These are phyloP conservation scores for Heterobasidion occidentale DNA, from an alignment of 1,284 basidiomycete species.

Conservation along the genomic window DNA sequence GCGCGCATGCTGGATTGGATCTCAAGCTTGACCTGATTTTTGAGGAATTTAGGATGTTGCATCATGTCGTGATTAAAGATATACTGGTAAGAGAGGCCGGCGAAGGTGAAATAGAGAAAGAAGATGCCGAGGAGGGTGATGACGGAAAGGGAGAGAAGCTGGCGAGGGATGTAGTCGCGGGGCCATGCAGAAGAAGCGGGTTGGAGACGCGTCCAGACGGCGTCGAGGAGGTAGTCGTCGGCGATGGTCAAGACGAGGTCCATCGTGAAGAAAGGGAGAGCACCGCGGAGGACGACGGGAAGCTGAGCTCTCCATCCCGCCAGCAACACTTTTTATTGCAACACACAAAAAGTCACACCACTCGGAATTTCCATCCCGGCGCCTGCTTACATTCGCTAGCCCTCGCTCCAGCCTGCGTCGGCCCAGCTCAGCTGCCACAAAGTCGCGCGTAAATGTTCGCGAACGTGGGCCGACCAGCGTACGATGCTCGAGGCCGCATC, in stretches of 20 bases:
- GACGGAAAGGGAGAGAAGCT: slow-evolving; percentile 66
- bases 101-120: slow-evolving; percentile 82
- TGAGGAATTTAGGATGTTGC: slow-evolving; percentile 89
- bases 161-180: slow-evolving; percentile 73
- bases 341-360: slow-evolving; percentile 3
- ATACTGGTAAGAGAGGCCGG: slow-evolving; percentile 74
- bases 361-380: not conserved
- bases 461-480: too few relatives aligned
- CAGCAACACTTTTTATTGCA: not conserved
- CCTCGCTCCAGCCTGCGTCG: not conserved
- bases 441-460: too few relatives aligned
- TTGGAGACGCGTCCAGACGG: slow-evolving; percentile 65
- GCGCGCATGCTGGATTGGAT: slow-evolving; percentile 73
- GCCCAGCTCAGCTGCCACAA: not conserved
- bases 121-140: slow-evolving; percentile 81
- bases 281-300: too few relatives aligned
- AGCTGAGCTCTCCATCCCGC: not conserved
- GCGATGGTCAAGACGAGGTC: slow-evolving; percentile 70
- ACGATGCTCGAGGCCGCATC: too few relatives aligned
- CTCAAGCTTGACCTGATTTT: slow-evolving; percentile 81
- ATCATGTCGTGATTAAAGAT: slow-evolving; percentile 98
- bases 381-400: not conserved
- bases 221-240: slow-evolving; percentile 77
- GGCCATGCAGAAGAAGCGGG: slow-evolving; percentile 79
- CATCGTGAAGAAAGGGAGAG: slow-evolving; percentile 38